phyloP scores from a whole-genome alignment of 1,139 yeast species.

The Maudiozyma humilis region DNA sequence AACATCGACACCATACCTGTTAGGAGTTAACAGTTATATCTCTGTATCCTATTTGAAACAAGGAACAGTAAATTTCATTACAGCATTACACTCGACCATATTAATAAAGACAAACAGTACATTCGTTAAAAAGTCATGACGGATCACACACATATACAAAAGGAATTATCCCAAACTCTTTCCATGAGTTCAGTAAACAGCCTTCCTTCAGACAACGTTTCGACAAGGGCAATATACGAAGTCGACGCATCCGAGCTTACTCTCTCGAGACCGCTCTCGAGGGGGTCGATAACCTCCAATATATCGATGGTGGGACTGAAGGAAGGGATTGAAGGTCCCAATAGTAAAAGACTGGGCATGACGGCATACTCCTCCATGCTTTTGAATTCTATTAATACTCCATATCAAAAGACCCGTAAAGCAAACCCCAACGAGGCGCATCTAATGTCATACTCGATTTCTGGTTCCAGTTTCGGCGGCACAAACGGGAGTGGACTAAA shows the following conservation, averaged over 20 bases:
- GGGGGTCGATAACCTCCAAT: conserved; percentile 57
- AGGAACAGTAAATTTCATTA: too few species aligned
- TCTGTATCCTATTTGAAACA: too few species aligned
- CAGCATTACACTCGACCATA: too few species aligned
- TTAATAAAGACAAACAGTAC: too few species aligned
- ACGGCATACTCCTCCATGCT: conserved; percentile 33
- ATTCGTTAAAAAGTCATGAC: too few species aligned
- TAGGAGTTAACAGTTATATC: too few species aligned
- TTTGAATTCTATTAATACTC: conserved; percentile 27
- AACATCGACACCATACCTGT: too few species aligned
- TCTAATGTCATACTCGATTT: neutral
- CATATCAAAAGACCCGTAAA: conserved; percentile 5
- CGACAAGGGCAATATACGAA: conserved; percentile 22
- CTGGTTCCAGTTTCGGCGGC: neutral
- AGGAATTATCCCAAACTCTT: neutral
- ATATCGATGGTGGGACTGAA: conserved; percentile 65
- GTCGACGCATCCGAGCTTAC: conserved; percentile 18
- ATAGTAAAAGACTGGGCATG: conserved; percentile 41
- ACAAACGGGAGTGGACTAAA: neutral
- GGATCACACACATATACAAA: conserved; percentile 12
- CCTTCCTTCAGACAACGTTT: conserved; percentile 16
- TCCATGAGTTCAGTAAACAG: conserved; percentile 6
- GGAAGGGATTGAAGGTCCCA: conserved; percentile 62
- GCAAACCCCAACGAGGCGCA: neutral
- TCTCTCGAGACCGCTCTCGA: conserved; percentile 47